Evolutionary conservation across 192 early-diverging fungal species (phyloP), one percentile per base, ranked within the genome.

Genomic region (Coemansia sp.): DNA sequence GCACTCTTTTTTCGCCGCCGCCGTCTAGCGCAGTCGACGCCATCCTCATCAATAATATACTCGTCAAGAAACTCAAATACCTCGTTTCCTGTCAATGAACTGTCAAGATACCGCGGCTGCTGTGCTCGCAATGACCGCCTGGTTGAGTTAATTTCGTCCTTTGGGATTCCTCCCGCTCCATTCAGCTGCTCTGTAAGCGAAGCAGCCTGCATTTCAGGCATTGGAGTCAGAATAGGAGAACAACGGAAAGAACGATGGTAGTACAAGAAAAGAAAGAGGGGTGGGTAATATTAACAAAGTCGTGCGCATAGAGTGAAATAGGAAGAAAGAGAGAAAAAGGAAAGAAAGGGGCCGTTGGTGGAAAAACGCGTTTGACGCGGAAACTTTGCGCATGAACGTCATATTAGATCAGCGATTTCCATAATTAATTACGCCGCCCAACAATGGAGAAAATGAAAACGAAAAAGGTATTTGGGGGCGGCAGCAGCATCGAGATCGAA

Each of bases 51-150:
- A 51, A 68, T 47, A 15, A 78, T 78, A 65, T 57, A 75, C 16
- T 77, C 72, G 47, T 82, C 80, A 10, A 82, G 62, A 1, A 77
- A 62, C 21, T 82, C 75, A 26, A 82, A 70, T n/a, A 82, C 75
- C 13, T 77, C 80, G 58, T 82, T 69, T 41, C 75, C 75, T 1
- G 80, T 77, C 6, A 77, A 66, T 15, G 75, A 18, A 40, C 74
- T 77, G 48, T 73, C 75, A 13, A 77, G 41, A 47, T 74, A 68
- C 18, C 74, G 75, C 9, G 68, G 80, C 6, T 64, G 68, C 32
- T 71, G 71, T 58, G 72, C 71, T 3, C 79, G 70, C 22, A 51
- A n/a, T 1, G 79, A 76, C 46, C 79, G 79, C 7, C 79, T 69
- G 54, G 41, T 22, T 32, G 63, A 56, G 41, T 16, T 42, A 26